Base-by-base conservation (phyloP, 1,284 basidiomycete genomes). In the Sphagnurus paluster region DNA sequence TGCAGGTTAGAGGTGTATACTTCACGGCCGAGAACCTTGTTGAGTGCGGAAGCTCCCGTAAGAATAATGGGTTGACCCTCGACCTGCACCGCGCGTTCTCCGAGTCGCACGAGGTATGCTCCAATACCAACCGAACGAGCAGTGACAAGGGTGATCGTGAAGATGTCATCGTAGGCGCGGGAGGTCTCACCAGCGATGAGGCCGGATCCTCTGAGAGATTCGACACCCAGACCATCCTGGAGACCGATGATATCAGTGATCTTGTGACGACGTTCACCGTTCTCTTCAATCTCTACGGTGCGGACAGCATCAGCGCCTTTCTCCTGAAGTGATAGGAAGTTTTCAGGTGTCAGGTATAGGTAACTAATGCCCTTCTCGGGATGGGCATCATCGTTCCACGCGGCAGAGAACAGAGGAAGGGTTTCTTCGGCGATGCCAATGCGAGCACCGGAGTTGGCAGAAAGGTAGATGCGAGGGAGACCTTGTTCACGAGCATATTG, bases 31-130 rank as follows among this genome's bases (percentile, higher is more conserved):
- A 99, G 85, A 3, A 99, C 95, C 76, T 99, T 99, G 82, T 99
- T 99, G 60, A 99, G 83, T 4, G 97, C 97, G 25, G 86, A 84
- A 34, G 95, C 96, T 62, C 97, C 97, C 10, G 97, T 99, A 51
- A 99, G 83, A 68, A 99, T 99, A 73, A 99, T 98, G 1, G 97
- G 97, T 63, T 98, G 96, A 39, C 96, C 95, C 70, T 98, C 97
- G 45, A 99, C 97, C 69, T 99, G 97, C 42, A 99, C 93, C 3
- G 97, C 92, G 61, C 97, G 89, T 74, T 99, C 92, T 59, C 97
- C 97, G 32, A 99, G 83, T 60, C 97, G 93, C 47, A 99, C 95
- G 47, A 99, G 90, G 70, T 99, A 99, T 29, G 97, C 97, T 64
- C 97, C 97, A 60, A 99, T 99, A 71, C 97, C 97, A 58, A 99